Percentiles rank a stretch among this genome's conserved stretches.
phyloP scores from a whole-genome alignment of 169 alveolate genomes.

The Cyclospora cayetanensis region DNA sequence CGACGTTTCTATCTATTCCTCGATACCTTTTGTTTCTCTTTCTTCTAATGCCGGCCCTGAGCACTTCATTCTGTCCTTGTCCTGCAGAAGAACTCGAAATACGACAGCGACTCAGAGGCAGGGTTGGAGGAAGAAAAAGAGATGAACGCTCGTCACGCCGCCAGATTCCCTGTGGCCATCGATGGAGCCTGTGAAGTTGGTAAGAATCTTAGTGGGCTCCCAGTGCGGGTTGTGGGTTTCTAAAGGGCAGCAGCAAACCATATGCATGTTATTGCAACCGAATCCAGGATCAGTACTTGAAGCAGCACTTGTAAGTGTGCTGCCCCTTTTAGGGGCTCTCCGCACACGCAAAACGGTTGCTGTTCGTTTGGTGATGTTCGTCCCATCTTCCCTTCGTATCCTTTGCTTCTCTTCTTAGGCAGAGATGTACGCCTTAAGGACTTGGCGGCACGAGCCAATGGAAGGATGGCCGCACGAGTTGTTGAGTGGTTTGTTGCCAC shows the following conservation, averaged over 20 bases:
- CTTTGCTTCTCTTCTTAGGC: not conserved
- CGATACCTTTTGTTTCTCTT: too few relatives aligned
- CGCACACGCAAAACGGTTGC: too few relatives aligned
- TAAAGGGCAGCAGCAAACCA: too few relatives aligned
- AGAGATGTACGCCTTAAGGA: conserved; percentile 40
- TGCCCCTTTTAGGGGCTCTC: too few relatives aligned
- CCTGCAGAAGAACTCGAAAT: conserved; percentile 10
- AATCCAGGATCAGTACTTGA: too few relatives aligned
- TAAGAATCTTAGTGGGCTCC: not conserved
- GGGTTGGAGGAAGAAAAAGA: conserved; percentile 13
- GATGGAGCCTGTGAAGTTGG: conserved; percentile 73
- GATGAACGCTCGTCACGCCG: conserved; percentile 60
- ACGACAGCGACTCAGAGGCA: not conserved
- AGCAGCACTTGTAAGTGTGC: too few relatives aligned
- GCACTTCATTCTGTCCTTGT: too few relatives aligned
- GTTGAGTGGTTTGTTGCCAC: conserved; percentile 62
- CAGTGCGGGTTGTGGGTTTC: not conserved
- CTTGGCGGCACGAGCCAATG: conserved; percentile 18
- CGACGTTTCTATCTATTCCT: too few relatives aligned
- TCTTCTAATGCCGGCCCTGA: too few relatives aligned
- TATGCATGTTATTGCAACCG: not conserved
- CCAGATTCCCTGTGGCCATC: conserved; percentile 63
- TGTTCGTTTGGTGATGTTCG: too few relatives aligned
- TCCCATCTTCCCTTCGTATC: not conserved
- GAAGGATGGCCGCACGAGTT: conserved; percentile 9